A percentile compares a stretch with the other conserved stretches of the same genome.
These are phyloP conservation scores for Corrigiola litoralis DNA, from an alignment of 179 eudicot species.

Conservation along the genomic window DNA sequence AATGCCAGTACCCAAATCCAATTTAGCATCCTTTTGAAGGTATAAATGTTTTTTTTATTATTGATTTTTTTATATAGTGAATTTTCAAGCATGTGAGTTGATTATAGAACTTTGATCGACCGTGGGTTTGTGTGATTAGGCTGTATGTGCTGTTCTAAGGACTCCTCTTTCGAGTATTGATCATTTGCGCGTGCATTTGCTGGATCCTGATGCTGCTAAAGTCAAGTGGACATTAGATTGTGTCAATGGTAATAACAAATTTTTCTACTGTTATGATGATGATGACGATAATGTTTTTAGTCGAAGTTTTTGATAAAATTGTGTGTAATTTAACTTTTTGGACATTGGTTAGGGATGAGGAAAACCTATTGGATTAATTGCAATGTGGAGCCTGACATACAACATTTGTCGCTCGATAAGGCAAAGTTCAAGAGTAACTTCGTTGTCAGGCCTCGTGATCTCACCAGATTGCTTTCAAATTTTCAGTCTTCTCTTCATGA, in stretches of 20 bases:
- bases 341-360: slow-evolving; percentile 49
- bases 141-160: slow-evolving; percentile 87
- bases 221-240: slow-evolving; percentile 84
- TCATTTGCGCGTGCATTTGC: slow-evolving; percentile 51
- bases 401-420: slow-evolving; percentile 78
- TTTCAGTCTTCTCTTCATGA: slow-evolving; percentile 97
- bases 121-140: slow-evolving; percentile 35
- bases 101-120: no score
- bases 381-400: slow-evolving; percentile 87
- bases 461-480: slow-evolving; percentile 78
- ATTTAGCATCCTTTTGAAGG: slow-evolving; percentile 93
- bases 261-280: neutral
- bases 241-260: slow-evolving; percentile 49
- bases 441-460: slow-evolving; percentile 93
- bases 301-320: neutral
- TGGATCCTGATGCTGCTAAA: slow-evolving; percentile 69
- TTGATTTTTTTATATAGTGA: no score
- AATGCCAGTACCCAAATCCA: slow-evolving; percentile 45
- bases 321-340: neutral
- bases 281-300: neutral
- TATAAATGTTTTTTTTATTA: no score
- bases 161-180: slow-evolving; percentile 74
- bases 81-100: no score
- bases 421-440: slow-evolving; percentile 72
- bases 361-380: slow-evolving; percentile 88